phyloP scores from a whole-genome alignment of 2,329 filamentous ascomycete genomes.

The Cladorrhinum sp. region DNA sequence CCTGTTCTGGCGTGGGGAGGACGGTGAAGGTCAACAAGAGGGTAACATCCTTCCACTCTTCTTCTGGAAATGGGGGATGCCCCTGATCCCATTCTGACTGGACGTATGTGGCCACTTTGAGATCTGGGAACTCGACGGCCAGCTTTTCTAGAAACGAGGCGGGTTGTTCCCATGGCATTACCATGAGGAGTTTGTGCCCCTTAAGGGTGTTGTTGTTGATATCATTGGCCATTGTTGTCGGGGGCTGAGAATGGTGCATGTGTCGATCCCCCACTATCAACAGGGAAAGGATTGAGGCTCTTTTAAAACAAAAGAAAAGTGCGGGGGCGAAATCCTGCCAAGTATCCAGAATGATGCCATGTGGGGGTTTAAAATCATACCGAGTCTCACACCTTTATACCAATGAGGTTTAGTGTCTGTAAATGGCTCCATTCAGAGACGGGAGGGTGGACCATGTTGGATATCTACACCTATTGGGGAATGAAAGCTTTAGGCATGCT shows the following conservation, averaged over 20 bases:
- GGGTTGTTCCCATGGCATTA: constrained; percentile 35
- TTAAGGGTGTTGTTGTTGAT: constrained; percentile 39
- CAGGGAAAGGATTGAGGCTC: background rate
- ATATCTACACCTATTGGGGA: too few species aligned
- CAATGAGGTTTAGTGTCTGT: background rate
- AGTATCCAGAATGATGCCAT: background rate
- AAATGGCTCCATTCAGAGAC: background rate
- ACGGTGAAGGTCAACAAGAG: constrained; percentile 43
- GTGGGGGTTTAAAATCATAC: background rate
- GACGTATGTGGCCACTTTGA: constrained; percentile 37
- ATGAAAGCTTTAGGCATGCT: too few species aligned
- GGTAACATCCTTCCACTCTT: constrained; percentile 49
- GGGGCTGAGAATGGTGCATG: background rate
- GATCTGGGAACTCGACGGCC: constrained; percentile 40
- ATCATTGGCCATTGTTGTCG: background rate
- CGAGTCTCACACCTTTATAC: background rate
- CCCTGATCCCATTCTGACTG: constrained; percentile 31
- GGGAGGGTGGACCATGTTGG: background rate
- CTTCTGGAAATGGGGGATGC: constrained; percentile 24
- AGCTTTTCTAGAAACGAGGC: constrained; percentile 37
- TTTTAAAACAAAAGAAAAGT: background rate
- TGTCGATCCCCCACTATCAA: background rate
- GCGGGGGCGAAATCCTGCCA: background rate
- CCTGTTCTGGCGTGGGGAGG: constrained; percentile 43
- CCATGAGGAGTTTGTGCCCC: constrained; percentile 48